These are phyloP conservation scores for Penicillium argentinense DNA, from an alignment of 495 filamentous ascomycete genomes.

Conservation along the genomic window DNA sequence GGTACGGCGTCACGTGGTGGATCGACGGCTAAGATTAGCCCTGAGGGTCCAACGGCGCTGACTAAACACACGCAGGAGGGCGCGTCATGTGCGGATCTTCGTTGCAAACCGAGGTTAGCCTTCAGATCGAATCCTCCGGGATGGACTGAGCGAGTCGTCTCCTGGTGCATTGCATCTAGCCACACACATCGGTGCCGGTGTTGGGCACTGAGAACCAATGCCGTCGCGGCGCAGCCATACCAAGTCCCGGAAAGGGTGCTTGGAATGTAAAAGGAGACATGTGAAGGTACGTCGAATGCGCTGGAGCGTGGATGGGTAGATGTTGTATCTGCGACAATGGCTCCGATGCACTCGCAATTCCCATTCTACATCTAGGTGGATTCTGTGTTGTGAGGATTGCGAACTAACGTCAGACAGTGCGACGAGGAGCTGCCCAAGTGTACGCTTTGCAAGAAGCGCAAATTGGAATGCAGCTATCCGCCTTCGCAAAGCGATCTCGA, in stretches of 20 bases:
- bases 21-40: constrained; percentile 1
- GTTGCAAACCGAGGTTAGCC: constrained; percentile 16
- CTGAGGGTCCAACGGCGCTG: not conserved
- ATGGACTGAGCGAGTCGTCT: not conserved
- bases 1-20: not conserved
- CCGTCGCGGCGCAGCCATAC: constrained; percentile 34
- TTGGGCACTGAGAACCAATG: constrained; percentile 9
- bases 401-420: constrained; percentile 24
- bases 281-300: constrained; percentile 29
- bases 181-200: constrained; percentile 1
- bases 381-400: not conserved
- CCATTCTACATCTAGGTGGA: not conserved
- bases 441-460: constrained; percentile 37
- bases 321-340: too few relatives aligned
- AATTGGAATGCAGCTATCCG: constrained; percentile 38
- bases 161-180: not conserved
- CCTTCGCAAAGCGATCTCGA: constrained; percentile 25
- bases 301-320: too few relatives aligned
- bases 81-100: constrained; percentile 17
- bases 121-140: not conserved
- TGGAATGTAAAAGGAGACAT: constrained; percentile 41
- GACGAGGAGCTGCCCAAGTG: constrained; percentile 38
- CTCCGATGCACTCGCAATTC: too few relatives aligned
- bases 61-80: constrained; percentile 5
- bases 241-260: constrained; percentile 41